phyloP scores from a whole-genome alignment of 2,329 filamentous ascomycete species.

The Fusarium musae region DNA sequence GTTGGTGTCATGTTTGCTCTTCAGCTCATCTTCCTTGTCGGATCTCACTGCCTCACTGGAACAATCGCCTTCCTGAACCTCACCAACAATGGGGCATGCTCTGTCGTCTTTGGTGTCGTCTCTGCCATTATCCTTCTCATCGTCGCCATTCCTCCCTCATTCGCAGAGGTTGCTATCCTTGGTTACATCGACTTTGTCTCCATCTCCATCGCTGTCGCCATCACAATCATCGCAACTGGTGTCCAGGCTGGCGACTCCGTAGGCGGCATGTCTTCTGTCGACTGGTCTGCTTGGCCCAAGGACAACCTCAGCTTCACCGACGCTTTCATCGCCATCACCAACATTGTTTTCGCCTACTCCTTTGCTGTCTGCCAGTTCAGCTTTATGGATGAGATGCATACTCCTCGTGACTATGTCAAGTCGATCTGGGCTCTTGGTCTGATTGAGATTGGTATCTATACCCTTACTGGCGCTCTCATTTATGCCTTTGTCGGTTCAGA shows the following conservation, averaged over 20 bases:
- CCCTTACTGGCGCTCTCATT: conserved; percentile 72
- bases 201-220: conserved; percentile 70
- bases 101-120: conserved; percentile 57
- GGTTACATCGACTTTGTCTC: conserved; percentile 69
- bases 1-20: conserved; percentile 70
- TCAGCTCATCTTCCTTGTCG: conserved; percentile 75
- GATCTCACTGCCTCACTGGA: conserved; percentile 77
- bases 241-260: conserved; percentile 51
- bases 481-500: conserved; percentile 74
- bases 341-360: conserved; percentile 78
- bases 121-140: conserved; percentile 59
- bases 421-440: conserved; percentile 71
- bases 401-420: conserved; percentile 58
- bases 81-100: conserved; percentile 64
- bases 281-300: conserved; percentile 60
- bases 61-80: conserved; percentile 75
- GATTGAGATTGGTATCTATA: conserved; percentile 73
- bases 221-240: conserved; percentile 74
- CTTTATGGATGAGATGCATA: conserved; percentile 66
- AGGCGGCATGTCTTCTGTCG: conserved; percentile 48
- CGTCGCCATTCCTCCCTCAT: conserved; percentile 60
- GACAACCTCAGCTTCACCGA: conserved; percentile 60
- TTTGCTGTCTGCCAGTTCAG: conserved; percentile 63
- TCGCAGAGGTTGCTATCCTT: conserved; percentile 60
- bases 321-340: conserved; percentile 70